Percentiles rank a stretch among this genome's conserved stretches.
phyloP scores from a whole-genome alignment of 1,284 basidiomycete genomes.

The Marasmius oreades region DNA sequence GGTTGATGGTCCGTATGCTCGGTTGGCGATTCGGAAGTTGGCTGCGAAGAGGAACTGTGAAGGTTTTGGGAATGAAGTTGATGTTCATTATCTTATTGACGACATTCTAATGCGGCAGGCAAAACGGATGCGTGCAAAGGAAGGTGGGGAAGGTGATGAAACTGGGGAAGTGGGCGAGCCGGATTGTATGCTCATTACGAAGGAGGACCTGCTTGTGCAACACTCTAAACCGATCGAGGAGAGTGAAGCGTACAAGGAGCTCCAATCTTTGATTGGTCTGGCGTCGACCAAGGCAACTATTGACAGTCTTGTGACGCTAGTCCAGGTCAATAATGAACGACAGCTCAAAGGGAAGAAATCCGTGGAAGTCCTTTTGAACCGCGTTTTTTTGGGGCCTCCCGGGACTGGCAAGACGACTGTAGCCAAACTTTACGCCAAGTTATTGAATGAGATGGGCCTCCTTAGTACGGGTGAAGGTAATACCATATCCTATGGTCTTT shows the following conservation, averaged over 20 bases:
- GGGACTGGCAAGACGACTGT: constrained; percentile 71
- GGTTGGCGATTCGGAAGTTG: constrained; percentile 52
- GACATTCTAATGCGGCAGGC: constrained; percentile 39
- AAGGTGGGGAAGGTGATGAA: constrained; percentile 35
- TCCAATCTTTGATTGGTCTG: constrained; percentile 53
- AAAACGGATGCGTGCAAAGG: constrained; percentile 29
- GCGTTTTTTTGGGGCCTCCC: constrained; percentile 59
- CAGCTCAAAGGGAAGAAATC: constrained; percentile 55
- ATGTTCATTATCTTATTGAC: constrained; percentile 42
- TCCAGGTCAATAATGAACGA: constrained; percentile 53
- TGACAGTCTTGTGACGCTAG: constrained; percentile 38
- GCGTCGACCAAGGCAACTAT: constrained; percentile 53
- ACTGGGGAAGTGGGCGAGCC: constrained; percentile 34
- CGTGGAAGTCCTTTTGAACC: constrained; percentile 51
- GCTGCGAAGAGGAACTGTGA: constrained; percentile 47
- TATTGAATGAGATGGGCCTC: constrained; percentile 54
- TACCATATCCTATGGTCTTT: constrained; percentile 7
- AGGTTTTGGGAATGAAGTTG: constrained; percentile 67
- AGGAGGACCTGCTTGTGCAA: constrained; percentile 55
- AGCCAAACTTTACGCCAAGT: constrained; percentile 60
- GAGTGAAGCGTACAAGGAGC: constrained; percentile 48
- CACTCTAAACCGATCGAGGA: constrained; percentile 43
- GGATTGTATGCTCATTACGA: constrained; percentile 46
- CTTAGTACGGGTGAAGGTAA: constrained; percentile 68
- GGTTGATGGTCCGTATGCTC: constrained; percentile 47